Base-by-base conservation (phyloP, 106 monocot genomes). In the Amphibolis antarctica region DNA sequence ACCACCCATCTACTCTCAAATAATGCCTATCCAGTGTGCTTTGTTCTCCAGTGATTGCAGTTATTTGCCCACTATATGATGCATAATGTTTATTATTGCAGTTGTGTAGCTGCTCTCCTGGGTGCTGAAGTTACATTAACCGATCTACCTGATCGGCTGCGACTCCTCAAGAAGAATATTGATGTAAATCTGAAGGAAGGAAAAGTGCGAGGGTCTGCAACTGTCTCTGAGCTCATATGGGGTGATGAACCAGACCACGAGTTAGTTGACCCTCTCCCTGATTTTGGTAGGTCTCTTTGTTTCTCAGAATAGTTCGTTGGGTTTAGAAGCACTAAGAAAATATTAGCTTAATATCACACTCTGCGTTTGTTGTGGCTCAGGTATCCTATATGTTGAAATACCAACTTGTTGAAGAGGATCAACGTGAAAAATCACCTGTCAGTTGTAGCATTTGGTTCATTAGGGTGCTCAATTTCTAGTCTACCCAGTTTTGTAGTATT, bases 111-210 rank as follows among this genome's bases (percentile, higher is more conserved):
- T 6, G 74, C 86, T 55, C 76, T 98, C 64, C 70, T 98, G 26
- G 96, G 96, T 42, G 96, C 86, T 13, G 60, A 83, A 68, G 96
- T 98, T 25, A 72, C 87, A 28, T 78, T 98, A 44, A 98, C 90
- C 20, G 96, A 98, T 69, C 71, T 98, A 42, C 79, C 81, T 0
- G 96, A 98, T 44, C 86, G 96, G 5, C 67, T 98, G 72, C 82
- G 72, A 53, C 90, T 87, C 44, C 63, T 98, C 13, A 85, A 75
- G 55, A 87, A 87, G 75, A 98, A 98, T 48, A 72, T 98, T 17
- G 69, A 82, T 42, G 42, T 42, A 11, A 98, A 90, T 69, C 46
- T 86, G 1, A 67, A 25, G 14, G 80, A 59, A 62, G 69, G 73
- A 24, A 49, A 57, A 19, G 47, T 60, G 0, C 66, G 77, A 13